Conservation (phyloP, 2,329 filamentous ascomycete genomes). For the Fusarium sublunatum region DNA sequence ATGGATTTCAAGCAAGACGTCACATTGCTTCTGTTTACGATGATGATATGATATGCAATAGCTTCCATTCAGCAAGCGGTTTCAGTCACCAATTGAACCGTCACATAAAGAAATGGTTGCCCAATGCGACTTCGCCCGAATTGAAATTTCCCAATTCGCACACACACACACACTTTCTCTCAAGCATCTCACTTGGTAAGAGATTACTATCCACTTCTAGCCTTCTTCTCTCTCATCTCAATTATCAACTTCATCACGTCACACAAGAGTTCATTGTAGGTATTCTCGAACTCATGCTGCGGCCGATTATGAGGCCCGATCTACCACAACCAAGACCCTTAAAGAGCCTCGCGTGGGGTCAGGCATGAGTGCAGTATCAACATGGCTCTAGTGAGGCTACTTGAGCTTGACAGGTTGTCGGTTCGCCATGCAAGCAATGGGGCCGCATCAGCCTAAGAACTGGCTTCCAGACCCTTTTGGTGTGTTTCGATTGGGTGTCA, state of each 20-base stretch:
- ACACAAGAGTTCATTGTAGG: conserved; percentile 17
- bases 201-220: conserved; percentile 22
- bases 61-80: conserved; percentile 3
- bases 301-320: conserved; percentile 34
- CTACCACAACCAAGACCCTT: conserved; percentile 30
- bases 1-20: conserved; percentile 2
- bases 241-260: conserved; percentile 26
- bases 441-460: conserved; percentile 39
- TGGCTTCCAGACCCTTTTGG: conserved; percentile 26
- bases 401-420: conserved; percentile 44
- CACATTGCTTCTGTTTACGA: conserved; percentile 16
- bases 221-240: conserved; percentile 32
- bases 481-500: conserved; percentile 26
- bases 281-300: conserved; percentile 28
- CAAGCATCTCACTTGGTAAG: conserved; percentile 31
- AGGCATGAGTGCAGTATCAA: conserved; percentile 47
- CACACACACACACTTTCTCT: conserved; percentile 18
- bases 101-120: conserved; percentile 14
- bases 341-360: conserved; percentile 43
- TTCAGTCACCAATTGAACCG: conserved; percentile 22
- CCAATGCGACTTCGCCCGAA: conserved; percentile 31
- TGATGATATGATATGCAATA: conserved; percentile 14
- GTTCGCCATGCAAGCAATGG: conserved; percentile 47
- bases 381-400: conserved; percentile 43
- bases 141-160: conserved; percentile 21